phyloP scores from a whole-genome alignment of 805 yeast genomes.

The Metschnikowia matae region DNA sequence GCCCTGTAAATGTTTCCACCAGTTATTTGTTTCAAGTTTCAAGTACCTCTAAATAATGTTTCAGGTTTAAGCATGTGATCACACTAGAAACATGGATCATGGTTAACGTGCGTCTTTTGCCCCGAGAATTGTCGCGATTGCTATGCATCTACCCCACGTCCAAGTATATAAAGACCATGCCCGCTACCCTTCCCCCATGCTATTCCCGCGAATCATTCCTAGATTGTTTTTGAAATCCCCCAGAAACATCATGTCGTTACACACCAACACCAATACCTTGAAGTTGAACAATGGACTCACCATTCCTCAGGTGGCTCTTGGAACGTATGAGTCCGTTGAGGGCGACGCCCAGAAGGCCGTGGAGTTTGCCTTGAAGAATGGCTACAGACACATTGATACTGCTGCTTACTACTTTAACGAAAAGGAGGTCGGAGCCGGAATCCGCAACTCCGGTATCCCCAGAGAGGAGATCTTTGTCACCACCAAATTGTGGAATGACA shows the following conservation, averaged over 20 bases:
- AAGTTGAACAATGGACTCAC: conserved; percentile 57
- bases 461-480: conserved; percentile 18
- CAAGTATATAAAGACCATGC: background rate
- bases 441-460: conserved; percentile 23
- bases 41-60: too few species aligned
- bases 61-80: too few species aligned
- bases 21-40: too few species aligned
- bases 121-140: conserved; percentile 5
- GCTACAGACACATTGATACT: conserved; percentile 76
- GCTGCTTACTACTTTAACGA: conserved; percentile 72
- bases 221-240: background rate
- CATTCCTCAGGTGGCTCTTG: conserved; percentile 69
- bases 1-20: too few species aligned
- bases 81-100: too few species aligned
- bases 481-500: conserved; percentile 17
- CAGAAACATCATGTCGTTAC: conserved; percentile 10
- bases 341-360: conserved; percentile 58
- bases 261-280: conserved; percentile 17
- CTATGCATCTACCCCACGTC: conserved; percentile 2
- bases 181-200: background rate
- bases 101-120: background rate
- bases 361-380: conserved; percentile 54
- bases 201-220: background rate
- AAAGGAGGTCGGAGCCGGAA: conserved; percentile 61
- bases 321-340: conserved; percentile 63